Evolutionary conservation across 345 rosid genomes (phyloP), one percentile per base, ranked within the genome.

Genomic region (Leavenworthia alabamica): DNA sequence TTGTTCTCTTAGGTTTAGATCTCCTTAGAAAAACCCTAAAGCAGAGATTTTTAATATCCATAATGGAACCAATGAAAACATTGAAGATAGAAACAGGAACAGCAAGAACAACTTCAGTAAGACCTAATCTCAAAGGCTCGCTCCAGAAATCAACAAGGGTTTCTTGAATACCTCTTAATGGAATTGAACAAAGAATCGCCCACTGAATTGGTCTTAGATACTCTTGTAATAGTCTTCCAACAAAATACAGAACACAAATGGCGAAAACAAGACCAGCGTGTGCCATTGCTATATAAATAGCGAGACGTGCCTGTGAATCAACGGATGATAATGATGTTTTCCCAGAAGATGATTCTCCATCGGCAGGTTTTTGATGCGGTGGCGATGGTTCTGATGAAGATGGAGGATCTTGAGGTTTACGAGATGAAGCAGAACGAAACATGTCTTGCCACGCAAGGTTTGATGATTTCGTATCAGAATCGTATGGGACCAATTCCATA

Each of bases 251-350:
- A 11, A 87, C 67, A 61, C 80, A 77, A 39, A 93, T 77, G 7
- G 78, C 67, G 51, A 93, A 80, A 26, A 84, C 97, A 15, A 93
- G 83, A 27, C 97, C 97, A 5, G 92, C 89, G 77, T 93, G 99
- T 44, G 97, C 97, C 99, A 93, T 87, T 71, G 99, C 96, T 65
- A 85, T 89, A 82, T 83, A 93, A 2, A 93, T 75, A 29, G 99
- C 95, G 72, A 93, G 94, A 23, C 94, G 80, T 6, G 87, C 88
- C 75, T 87, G 87, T 10, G 97, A 80, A 56, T 89, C 94, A 23
- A 68, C 82, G n/a, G 87, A 22, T 24, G 84, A 46, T 54, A 74
- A 22, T 39, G 65, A 74, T 43, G 60, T 71, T 23, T 8, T 65
- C 33, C 62, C 75, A 10, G 78, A 5, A 37, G 42, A 50, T 28